Percentiles rank a stretch among this genome's conserved stretches.
Conservation (phyloP, 768 basidiomycete genomes). For the Trametes meyenii region DNA sequence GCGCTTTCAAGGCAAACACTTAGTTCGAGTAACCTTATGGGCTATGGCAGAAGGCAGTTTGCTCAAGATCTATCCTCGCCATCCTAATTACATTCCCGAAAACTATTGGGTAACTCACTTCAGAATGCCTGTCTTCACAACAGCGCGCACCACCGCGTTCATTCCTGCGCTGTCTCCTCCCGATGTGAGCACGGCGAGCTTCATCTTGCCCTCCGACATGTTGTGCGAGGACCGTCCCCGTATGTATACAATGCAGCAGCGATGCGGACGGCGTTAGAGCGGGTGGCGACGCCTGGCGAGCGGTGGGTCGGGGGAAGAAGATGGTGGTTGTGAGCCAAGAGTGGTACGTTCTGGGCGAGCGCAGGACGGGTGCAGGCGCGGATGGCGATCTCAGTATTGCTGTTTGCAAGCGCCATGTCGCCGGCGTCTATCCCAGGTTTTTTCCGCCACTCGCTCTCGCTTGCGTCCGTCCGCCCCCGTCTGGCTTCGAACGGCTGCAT, state of each 20-base stretch:
- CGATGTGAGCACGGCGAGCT: conserved; percentile 91
- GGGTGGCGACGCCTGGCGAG: neutral
- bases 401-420: no score
- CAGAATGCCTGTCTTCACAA: conserved; percentile 90
- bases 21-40: no score
- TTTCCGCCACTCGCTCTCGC: no score
- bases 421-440: no score
- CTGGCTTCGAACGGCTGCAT: no score
- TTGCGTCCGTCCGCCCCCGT: no score
- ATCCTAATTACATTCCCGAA: no score
- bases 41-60: no score
- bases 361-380: conserved; percentile 1
- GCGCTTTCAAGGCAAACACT: no score
- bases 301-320: neutral
- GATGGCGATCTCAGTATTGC: neutral
- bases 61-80: no score
- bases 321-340: neutral
- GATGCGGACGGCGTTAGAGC: neutral
- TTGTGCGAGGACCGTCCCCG: neutral
- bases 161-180: conserved; percentile 98
- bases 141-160: conserved; percentile 93
- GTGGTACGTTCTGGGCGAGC: conserved; percentile 5
- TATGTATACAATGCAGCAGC: no score
- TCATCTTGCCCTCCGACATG: conserved; percentile 50
- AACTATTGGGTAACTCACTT: conserved; percentile 52